Evolutionary conservation across 2,329 filamentous ascomycete genomes (phyloP).

Genomic region (Calonectria crousiana): DNA sequence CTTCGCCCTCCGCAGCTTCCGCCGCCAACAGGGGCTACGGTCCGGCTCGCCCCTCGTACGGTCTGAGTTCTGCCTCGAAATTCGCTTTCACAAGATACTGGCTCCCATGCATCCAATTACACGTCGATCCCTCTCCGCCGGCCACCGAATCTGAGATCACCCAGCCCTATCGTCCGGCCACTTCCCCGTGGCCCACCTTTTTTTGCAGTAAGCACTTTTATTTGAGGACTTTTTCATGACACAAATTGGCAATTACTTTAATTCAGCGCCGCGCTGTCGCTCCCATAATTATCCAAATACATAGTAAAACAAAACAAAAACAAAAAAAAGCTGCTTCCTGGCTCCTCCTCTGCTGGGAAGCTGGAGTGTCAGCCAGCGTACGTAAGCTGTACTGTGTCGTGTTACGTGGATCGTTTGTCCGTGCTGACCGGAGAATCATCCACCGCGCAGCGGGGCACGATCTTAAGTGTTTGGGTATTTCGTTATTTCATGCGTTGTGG

Average conservation of each 20-base stretch:
- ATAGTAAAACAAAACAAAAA: conserved; percentile 34
- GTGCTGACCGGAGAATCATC: conserved; percentile 11
- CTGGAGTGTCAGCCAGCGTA: conserved; percentile 20
- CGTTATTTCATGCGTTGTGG: neutral
- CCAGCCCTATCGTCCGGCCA: neutral
- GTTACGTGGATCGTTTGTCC: conserved; percentile 18
- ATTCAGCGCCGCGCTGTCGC: conserved; percentile 35
- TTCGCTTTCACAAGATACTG: neutral
- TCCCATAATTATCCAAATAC: conserved; percentile 22
- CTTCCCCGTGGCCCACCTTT: neutral
- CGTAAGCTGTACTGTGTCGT: conserved; percentile 13
- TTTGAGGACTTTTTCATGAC: conserved; percentile 8
- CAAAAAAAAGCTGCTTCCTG: conserved; percentile 28
- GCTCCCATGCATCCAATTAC: conserved; percentile 11
- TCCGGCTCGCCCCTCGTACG: neutral
- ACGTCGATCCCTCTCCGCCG: conserved; percentile 17
- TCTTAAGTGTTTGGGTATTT: neutral
- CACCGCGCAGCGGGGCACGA: conserved; percentile 5
- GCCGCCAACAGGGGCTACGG: conserved; percentile 26
- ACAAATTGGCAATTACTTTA: conserved; percentile 16
- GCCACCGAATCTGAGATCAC: conserved; percentile 19
- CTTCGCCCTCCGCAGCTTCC: conserved; percentile 34
- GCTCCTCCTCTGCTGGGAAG: conserved; percentile 4
- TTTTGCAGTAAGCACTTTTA: conserved; percentile 2
- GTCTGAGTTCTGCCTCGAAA: neutral